phyloP scores from a whole-genome alignment of 2,329 filamentous ascomycete genomes.

The Byssochlamys sp. region DNA sequence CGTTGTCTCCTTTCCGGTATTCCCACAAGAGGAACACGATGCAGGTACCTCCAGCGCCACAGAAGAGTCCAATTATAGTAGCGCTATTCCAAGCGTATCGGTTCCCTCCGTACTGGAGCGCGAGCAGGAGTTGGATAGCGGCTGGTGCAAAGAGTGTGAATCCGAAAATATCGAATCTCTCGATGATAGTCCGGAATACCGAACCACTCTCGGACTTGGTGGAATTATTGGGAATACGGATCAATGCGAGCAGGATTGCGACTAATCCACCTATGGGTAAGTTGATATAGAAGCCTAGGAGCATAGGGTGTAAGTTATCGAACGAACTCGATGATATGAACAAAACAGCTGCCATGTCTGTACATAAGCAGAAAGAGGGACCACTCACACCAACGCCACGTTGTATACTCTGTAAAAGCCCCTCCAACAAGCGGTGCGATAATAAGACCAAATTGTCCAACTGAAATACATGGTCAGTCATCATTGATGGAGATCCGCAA shows the following conservation, averaged over 20 bases:
- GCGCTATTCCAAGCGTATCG: slow-evolving; percentile 28
- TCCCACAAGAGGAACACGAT: slow-evolving; percentile 33
- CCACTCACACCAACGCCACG: slow-evolving; percentile 34
- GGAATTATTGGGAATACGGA: slow-evolving; percentile 18
- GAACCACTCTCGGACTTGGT: slow-evolving; percentile 9
- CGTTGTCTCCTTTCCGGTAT: slow-evolving; percentile 30
- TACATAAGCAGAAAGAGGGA: neutral
- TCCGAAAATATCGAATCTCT: slow-evolving; percentile 35
- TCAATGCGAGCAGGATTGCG: slow-evolving; percentile 21
- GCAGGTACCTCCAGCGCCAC: slow-evolving; percentile 32
- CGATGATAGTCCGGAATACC: neutral
- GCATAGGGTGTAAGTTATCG: neutral
- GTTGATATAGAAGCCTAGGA: slow-evolving; percentile 32
- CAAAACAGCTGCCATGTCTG: neutral
- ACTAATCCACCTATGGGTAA: slow-evolving; percentile 27
- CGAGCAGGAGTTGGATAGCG: slow-evolving; percentile 36
- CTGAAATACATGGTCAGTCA: slow-evolving; percentile 1
- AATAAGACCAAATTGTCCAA: slow-evolving; percentile 26
- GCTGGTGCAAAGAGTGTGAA: slow-evolving; percentile 29
- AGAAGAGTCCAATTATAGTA: slow-evolving; percentile 39
- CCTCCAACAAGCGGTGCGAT: slow-evolving; percentile 35
- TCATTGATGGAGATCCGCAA: neutral
- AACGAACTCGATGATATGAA: neutral
- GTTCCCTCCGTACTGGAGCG: slow-evolving; percentile 38
- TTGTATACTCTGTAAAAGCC: slow-evolving; percentile 27